Evolutionary conservation across 2,329 filamentous ascomycete species (phyloP).

Genomic region (Exophiala sideris): DNA sequence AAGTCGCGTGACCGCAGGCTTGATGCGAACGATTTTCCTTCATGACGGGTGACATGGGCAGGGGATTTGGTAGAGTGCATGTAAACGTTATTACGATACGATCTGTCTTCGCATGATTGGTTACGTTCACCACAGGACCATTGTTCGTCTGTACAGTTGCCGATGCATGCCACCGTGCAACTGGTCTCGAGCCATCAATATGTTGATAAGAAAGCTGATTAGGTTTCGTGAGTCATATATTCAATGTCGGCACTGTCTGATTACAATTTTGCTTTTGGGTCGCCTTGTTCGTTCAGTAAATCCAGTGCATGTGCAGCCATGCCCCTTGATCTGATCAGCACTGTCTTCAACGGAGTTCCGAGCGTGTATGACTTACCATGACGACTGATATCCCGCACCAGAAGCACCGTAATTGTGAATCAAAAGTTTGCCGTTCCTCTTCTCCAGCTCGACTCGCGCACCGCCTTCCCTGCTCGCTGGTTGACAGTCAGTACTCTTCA

Average conservation of each 20-base stretch:
- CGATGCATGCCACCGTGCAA: no score
- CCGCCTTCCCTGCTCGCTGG: constrained; percentile 64
- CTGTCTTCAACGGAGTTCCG: no score
- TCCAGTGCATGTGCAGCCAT: constrained; percentile 5
- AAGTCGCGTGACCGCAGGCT: no score
- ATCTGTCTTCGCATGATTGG: no score
- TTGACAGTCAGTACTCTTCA: not conserved
- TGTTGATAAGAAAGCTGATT: no score
- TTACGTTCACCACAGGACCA: no score
- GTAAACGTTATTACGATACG: no score
- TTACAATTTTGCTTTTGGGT: not conserved
- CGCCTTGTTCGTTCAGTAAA: constrained; percentile 1
- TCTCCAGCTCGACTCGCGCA: constrained; percentile 70
- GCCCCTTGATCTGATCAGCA: not conserved
- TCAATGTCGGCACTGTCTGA: not conserved
- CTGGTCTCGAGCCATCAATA: no score
- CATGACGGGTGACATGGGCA: not conserved
- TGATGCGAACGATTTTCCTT: no score
- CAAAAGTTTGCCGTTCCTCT: constrained; percentile 59
- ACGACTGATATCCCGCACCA: constrained; percentile 58
- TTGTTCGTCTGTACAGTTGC: no score
- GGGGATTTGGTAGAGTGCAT: no score
- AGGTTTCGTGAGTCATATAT: no score
- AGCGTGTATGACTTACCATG: constrained; percentile 10
- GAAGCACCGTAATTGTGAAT: constrained; percentile 59